These are phyloP conservation scores for Butyriboletus loyo DNA, from an alignment of 768 basidiomycete species.

Conservation along the genomic window DNA sequence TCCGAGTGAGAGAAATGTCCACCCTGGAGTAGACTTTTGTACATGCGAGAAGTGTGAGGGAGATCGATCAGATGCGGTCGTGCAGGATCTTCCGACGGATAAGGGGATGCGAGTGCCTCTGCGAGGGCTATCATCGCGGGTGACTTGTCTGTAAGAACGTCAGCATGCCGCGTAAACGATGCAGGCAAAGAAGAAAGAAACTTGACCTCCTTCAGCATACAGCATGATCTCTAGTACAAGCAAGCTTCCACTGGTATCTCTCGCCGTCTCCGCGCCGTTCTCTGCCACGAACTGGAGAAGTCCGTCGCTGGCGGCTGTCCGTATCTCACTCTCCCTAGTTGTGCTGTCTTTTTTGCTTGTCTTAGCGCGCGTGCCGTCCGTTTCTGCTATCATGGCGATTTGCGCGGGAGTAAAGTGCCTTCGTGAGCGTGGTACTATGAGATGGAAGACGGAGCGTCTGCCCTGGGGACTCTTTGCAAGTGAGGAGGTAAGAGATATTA, in stretches of 20 bases:
- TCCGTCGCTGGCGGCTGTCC: slow-evolving; percentile 67
- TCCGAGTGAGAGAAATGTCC: slow-evolving; percentile 77
- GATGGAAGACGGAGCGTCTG: slow-evolving; percentile 78
- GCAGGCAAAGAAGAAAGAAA: slow-evolving; percentile 6
- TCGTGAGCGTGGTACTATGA: slow-evolving; percentile 76
- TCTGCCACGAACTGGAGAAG: slow-evolving; percentile 69
- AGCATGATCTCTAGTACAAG: slow-evolving; percentile 82
- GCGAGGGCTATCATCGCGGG: slow-evolving; percentile 61
- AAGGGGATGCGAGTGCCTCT: slow-evolving; percentile 49
- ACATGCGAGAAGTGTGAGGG: slow-evolving; percentile 77
- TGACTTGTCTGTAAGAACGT: slow-evolving; percentile 59
- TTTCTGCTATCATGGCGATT: slow-evolving; percentile 68
- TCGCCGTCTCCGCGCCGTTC: slow-evolving; percentile 56
- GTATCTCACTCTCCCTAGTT: slow-evolving; percentile 66
- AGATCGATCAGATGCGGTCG: slow-evolving; percentile 72
- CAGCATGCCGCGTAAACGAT: background rate
- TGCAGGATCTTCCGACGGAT: slow-evolving; percentile 50
- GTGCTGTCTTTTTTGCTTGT: slow-evolving; percentile 83
- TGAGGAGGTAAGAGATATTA: slow-evolving; percentile 54
- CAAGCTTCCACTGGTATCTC: slow-evolving; percentile 79
- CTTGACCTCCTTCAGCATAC: slow-evolving; percentile 77
- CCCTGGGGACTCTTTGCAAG: slow-evolving; percentile 68
- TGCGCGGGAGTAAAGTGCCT: slow-evolving; percentile 87
- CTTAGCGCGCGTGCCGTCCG: slow-evolving; percentile 58
- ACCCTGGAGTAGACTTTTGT: slow-evolving; percentile 88